Base-by-base conservation (phyloP, 2,329 filamentous ascomycete genomes). In the Calonectria honghensis region DNA sequence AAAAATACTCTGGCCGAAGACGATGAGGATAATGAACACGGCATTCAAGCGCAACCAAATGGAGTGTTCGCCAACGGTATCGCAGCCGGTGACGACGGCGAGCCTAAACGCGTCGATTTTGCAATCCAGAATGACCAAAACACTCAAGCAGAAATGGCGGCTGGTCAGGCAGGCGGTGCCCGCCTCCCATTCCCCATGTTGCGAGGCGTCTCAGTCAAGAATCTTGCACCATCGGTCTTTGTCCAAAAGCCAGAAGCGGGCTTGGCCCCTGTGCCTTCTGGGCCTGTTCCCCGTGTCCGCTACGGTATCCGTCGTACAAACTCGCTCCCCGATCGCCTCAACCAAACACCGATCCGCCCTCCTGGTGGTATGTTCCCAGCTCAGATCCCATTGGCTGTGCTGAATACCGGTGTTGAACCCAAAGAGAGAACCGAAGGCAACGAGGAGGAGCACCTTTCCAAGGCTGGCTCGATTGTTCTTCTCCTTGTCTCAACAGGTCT, bases 201-300 rank as follows among this genome's bases (percentile, higher is more conserved):
- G 18, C 91, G 92, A 59, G 88, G 87, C 64, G 87, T 95, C 64
- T 93, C 91, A 1, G 88, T 94, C 68, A 94, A 92, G 80, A 91
- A 92, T 61, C 87, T 96, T 5, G 91, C 94, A 0, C 94, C 94
- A 65, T 92, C 92, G 14, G 93, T 96, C 72, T 96, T 96, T 78
- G 87, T 87, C 0, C 88, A 90, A 73, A 85, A 87, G 7, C 81
- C 84, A 2, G 84, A 85, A 24, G 24, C 76, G 2, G 73, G 78
- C 1, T 32, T 78, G 2, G 78, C 83, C 16, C 73, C 82, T 9
- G 81, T 81, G 6, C 80, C 86, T 4, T 76, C 84, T 11, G 88
- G 90, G 3, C 86, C 88, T 14, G 87, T 91, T 54, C 90, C 91
- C 7, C 88, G 89, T 37, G 89, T 93, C 73, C 88, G 90, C 52